Percentiles rank a stretch among this genome's conserved stretches.
These are phyloP conservation scores for Acmispon strigosus DNA, from an alignment of 306 rosid species.

Conservation along the genomic window DNA sequence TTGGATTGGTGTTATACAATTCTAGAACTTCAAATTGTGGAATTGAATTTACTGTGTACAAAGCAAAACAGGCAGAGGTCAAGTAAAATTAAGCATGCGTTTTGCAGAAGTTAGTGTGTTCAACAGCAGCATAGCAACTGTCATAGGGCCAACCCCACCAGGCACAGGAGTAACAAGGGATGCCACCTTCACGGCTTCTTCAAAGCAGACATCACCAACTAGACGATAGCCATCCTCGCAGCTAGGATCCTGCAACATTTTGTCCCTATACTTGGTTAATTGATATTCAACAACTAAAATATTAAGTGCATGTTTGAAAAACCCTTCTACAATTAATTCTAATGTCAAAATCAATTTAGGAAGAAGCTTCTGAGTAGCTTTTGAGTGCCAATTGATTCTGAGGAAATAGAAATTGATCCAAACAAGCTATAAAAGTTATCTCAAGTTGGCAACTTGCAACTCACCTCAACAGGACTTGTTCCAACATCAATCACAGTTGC, in stretches of 20 bases:
- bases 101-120: constrained; percentile 80
- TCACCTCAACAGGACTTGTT: constrained; percentile 81
- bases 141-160: constrained; percentile 95
- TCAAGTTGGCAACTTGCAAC: constrained; percentile 7
- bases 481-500: constrained; percentile 84
- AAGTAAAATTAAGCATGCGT: constrained; percentile 40
- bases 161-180: constrained; percentile 83
- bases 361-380: too few species aligned
- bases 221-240: constrained; percentile 69
- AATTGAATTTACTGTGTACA: neutral
- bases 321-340: too few species aligned
- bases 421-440: neutral
- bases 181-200: constrained; percentile 68
- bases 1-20: too few species aligned
- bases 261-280: neutral
- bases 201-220: constrained; percentile 69
- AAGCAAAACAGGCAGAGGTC: neutral
- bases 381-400: too few species aligned
- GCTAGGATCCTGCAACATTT: constrained; percentile 47
- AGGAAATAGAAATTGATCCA: too few species aligned
- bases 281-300: neutral
- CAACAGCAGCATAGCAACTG: constrained; percentile 75
- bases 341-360: too few species aligned
- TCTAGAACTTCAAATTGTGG: too few species aligned
- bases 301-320: neutral